phyloP scores from a whole-genome alignment of 1,139 yeast species.

The Hyphopichia burtonii region DNA sequence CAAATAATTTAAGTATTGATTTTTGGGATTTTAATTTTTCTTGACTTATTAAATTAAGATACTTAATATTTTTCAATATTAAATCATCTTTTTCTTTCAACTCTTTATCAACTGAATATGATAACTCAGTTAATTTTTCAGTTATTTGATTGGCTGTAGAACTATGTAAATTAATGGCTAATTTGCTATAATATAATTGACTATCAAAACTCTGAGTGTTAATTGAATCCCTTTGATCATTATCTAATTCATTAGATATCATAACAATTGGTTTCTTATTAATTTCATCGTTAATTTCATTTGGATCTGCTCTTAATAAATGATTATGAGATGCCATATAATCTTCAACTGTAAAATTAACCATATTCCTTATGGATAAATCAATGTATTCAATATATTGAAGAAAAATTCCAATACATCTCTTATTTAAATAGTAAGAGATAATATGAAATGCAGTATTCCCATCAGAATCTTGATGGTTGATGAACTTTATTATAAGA shows the following conservation, averaged over 20 bases:
- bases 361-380: constrained; percentile 58
- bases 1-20: constrained; percentile 32
- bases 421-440: constrained; percentile 70
- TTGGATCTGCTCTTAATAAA: constrained; percentile 17
- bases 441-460: constrained; percentile 87
- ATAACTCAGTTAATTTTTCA: constrained; percentile 41
- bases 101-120: constrained; percentile 41
- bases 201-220: constrained; percentile 36
- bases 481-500: constrained; percentile 63
- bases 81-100: constrained; percentile 38
- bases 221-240: not conserved
- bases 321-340: constrained; percentile 46
- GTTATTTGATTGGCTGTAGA: constrained; percentile 35
- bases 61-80: constrained; percentile 28
- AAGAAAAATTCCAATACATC: constrained; percentile 70
- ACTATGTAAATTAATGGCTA: constrained; percentile 37
- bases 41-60: constrained; percentile 23
- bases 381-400: constrained; percentile 73
- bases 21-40: constrained; percentile 36
- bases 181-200: constrained; percentile 37
- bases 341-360: constrained; percentile 75
- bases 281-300: not conserved
- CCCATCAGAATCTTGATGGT: constrained; percentile 79
- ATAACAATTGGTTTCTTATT: constrained; percentile 3
- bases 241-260: not conserved